These are phyloP conservation scores for Cercospora nicotianae DNA, from an alignment of 2,329 filamentous ascomycete genomes.

Conservation along the genomic window DNA sequence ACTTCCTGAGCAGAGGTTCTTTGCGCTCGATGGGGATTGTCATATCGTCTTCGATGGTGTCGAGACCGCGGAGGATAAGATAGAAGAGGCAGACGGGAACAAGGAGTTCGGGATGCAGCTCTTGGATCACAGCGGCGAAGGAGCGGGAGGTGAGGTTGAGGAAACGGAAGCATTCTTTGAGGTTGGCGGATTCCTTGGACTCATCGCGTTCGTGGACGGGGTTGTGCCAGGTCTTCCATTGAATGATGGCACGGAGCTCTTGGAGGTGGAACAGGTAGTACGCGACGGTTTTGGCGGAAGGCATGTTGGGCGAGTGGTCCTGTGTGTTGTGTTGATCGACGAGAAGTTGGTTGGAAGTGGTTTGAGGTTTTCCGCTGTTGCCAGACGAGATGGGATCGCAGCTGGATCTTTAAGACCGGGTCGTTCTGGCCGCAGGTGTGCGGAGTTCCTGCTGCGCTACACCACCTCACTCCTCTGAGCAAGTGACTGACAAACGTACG, in stretches of 20 bases:
- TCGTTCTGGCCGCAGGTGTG: background rate
- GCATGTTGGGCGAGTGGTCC: slow-evolving; percentile 31
- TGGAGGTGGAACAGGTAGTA: slow-evolving; percentile 40
- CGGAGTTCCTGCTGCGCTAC: background rate
- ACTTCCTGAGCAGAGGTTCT: slow-evolving; percentile 79
- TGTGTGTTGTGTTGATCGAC: background rate
- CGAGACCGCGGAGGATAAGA: slow-evolving; percentile 83
- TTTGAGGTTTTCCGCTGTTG: background rate
- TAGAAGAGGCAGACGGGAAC: slow-evolving; percentile 91
- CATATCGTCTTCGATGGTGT: slow-evolving; percentile 99
- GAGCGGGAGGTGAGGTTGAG: slow-evolving; percentile 88
- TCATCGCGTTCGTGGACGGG: slow-evolving; percentile 82
- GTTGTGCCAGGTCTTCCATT: slow-evolving; percentile 85
- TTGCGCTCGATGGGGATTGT: slow-evolving; percentile 79
- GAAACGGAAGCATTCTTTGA: slow-evolving; percentile 82
- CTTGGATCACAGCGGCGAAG: slow-evolving; percentile 89
- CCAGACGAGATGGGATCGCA: background rate
- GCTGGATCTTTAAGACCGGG: background rate
- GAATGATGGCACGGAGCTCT: slow-evolving; percentile 42
- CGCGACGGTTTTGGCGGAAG: slow-evolving; percentile 33
- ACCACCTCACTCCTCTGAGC: background rate
- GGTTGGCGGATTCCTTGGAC: slow-evolving; percentile 69
- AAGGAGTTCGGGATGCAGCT: slow-evolving; percentile 90
- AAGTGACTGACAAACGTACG: background rate
- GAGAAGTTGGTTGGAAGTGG: background rate